Conservation (phyloP, 257 asterid species). For the Anisodus acutangulus region DNA sequence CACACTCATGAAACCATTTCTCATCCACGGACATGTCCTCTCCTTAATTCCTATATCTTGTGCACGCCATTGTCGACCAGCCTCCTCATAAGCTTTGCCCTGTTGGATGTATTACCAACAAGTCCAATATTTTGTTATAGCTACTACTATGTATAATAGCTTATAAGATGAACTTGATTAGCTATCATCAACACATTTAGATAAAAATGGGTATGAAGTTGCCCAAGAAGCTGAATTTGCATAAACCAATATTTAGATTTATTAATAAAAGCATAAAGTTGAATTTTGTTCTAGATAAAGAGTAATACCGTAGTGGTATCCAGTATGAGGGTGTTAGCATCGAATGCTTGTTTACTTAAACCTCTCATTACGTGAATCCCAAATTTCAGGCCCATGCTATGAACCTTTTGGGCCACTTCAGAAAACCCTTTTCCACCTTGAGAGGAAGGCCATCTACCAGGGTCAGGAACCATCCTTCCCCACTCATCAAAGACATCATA, state of each 20-base stretch:
- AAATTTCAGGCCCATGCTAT: conserved; percentile 83
- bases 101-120: conserved; percentile 28
- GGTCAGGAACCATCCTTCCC: conserved; percentile 98
- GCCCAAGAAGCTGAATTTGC: conserved; percentile 24
- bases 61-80: conserved; percentile 71
- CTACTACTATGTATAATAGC: not conserved
- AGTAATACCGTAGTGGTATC: conserved; percentile 68
- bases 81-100: conserved; percentile 84
- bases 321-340: conserved; percentile 78
- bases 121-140: not conserved
- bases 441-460: conserved; percentile 92
- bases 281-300: conserved; percentile 10
- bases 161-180: not conserved
- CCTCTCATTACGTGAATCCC: conserved; percentile 99
- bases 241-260: conserved; percentile 14
- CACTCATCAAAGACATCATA: conserved; percentile 87
- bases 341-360: conserved; percentile 79
- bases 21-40: conserved; percentile 90
- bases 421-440: conserved; percentile 73
- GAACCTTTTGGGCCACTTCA: conserved; percentile 71
- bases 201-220: conserved; percentile 1
- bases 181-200: not conserved
- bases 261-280: not conserved
- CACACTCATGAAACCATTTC: conserved; percentile 91
- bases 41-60: conserved; percentile 77